phyloP scores from a whole-genome alignment of 768 basidiomycete genomes.

The Russula compacta region DNA sequence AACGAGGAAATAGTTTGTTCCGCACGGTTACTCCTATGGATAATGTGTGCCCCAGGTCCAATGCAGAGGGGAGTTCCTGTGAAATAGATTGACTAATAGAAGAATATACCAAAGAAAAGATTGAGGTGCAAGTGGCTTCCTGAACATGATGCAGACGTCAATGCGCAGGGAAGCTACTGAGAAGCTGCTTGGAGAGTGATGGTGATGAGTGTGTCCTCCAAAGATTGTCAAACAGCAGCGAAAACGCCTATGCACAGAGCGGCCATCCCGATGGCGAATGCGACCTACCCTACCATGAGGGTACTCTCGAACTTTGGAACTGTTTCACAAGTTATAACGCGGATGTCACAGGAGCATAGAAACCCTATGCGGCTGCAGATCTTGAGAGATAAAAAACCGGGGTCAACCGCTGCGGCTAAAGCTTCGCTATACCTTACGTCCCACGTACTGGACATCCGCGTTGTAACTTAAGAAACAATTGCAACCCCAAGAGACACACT shows the following conservation, averaged over 20 bases:
- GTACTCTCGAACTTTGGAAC: neutral
- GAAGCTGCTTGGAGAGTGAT: neutral
- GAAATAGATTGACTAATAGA: too few species aligned
- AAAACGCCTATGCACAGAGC: neutral
- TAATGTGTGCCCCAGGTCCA: too few species aligned
- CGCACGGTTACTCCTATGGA: too few species aligned
- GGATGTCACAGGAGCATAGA: neutral
- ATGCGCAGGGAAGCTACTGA: conserved; percentile 11
- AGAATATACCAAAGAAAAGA: neutral
- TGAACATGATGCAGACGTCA: conserved; percentile 10
- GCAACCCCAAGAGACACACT: neutral
- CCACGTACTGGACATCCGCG: neutral
- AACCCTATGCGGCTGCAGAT: neutral
- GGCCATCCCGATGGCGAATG: neutral
- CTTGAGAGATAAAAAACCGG: too few species aligned
- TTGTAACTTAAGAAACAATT: neutral
- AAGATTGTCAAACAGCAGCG: neutral
- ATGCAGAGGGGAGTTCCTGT: neutral
- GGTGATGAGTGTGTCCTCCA: neutral
- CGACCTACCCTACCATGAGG: neutral
- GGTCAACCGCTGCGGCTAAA: neutral
- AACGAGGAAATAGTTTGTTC: too few species aligned
- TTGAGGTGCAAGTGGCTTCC: neutral
- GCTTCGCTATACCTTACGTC: neutral
- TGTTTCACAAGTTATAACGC: neutral